Evolutionary conservation across 2,329 filamentous ascomycete species (phyloP).

Genomic region (Claviceps quebecensis): DNA sequence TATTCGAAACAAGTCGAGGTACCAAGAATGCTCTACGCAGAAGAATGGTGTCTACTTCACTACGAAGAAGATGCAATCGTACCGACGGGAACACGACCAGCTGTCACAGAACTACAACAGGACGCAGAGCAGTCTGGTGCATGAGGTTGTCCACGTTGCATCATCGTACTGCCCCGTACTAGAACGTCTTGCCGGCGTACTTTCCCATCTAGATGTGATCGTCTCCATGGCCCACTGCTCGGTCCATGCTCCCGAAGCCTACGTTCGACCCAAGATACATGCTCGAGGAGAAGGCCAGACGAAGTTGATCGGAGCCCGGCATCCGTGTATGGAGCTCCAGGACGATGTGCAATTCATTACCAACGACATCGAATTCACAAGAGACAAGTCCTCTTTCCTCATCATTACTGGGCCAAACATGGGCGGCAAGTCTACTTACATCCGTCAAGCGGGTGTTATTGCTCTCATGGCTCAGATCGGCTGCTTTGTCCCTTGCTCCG

Average conservation of each 20-base stretch:
- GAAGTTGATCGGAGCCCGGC: conserved; percentile 78
- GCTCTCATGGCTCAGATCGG: conserved; percentile 95
- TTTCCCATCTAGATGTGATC: conserved; percentile 86
- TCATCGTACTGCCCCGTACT: conserved; percentile 90
- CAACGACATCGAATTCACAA: conserved; percentile 75
- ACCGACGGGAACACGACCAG: conserved; percentile 86
- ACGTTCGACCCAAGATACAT: conserved; percentile 84
- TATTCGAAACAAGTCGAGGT: conserved; percentile 80
- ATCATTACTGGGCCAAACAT: conserved; percentile 98
- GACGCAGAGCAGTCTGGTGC: conserved; percentile 80
- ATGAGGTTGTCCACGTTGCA: conserved; percentile 84
- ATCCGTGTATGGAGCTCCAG: conserved; percentile 97
- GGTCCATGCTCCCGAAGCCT: conserved; percentile 81
- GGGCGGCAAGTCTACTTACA: conserved; percentile 98
- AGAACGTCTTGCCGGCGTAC: conserved; percentile 72
- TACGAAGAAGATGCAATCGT: conserved; percentile 62
- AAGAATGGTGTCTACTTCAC: conserved; percentile 99
- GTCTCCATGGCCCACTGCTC: conserved; percentile 87
- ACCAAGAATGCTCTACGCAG: conserved; percentile 92
- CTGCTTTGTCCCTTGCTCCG: conserved; percentile 84
- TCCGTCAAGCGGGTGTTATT: conserved; percentile 91
- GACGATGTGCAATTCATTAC: conserved; percentile 98
- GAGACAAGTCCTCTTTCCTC: conserved; percentile 73
- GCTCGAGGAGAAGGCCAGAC: conserved; percentile 78
- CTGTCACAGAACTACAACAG: conserved; percentile 89